Conservation (phyloP, 805 yeast genomes). For the Clavispora carvajalis region DNA sequence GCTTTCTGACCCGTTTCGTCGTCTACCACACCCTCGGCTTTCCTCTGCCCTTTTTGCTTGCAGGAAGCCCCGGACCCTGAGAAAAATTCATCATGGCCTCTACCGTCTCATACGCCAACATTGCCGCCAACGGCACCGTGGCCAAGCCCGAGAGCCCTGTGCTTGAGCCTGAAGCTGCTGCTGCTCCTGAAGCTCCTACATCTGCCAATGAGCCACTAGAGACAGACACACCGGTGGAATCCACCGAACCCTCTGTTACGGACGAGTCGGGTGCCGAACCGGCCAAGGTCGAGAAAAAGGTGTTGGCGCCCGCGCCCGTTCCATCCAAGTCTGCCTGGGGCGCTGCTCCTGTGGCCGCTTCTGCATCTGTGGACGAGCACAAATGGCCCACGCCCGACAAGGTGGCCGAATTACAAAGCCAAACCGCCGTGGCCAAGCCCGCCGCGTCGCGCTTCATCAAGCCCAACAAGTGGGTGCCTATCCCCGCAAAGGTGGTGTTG, state of each 20-base stretch:
- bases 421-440: conserved; percentile 5
- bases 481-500: conserved; percentile 37
- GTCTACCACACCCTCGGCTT: no score
- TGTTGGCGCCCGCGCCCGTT: conserved; percentile 43
- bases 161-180: conserved; percentile 6
- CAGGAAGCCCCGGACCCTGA: not conserved
- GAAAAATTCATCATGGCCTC: not conserved
- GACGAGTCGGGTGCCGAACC: not conserved
- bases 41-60: no score
- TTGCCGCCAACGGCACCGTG: conserved; percentile 33
- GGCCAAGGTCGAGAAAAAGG: conserved; percentile 25
- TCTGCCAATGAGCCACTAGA: conserved; percentile 1
- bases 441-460: conserved; percentile 30
- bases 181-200: conserved; percentile 4
- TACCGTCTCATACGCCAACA: conserved; percentile 37
- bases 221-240: conserved; percentile 5
- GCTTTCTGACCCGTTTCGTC: not conserved
- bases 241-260: conserved; percentile 3
- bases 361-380: conserved; percentile 31
- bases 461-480: conserved; percentile 44
- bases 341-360: conserved; percentile 13
- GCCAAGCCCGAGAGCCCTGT: conserved; percentile 6
- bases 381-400: conserved; percentile 43
- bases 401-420: conserved; percentile 14
- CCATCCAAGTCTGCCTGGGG: conserved; percentile 43